Evolutionary conservation across 208 protist genomes (phyloP), one percentile per base, ranked within the genome.

Genomic region (Acanthamoeba culbertsoni): DNA sequence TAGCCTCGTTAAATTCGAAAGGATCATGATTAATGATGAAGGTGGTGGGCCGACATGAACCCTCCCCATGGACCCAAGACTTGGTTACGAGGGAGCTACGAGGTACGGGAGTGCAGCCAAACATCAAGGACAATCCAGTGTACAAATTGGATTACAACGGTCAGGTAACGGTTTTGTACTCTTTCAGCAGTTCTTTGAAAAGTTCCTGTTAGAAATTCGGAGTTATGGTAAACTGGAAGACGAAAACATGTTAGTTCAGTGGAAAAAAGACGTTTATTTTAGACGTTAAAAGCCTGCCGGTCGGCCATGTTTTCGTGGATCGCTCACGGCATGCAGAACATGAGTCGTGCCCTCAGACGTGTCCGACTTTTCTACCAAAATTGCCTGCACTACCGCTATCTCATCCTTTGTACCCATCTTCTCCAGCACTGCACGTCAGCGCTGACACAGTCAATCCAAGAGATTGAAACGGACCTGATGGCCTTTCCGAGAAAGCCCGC

Each of bases 261-360:
- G 23, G 23, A 59, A 59, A 23, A 23, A 59, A 59, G n/a, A n/a
- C n/a, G n/a, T n/a, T n/a, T n/a, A n/a, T n/a, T n/a, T n/a, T n/a
- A n/a, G n/a, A n/a, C n/a, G 3, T 5, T 4, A 88, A 88, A 40
- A 91, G 48, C 40, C 48, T 6, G 84, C 26, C 6, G 84, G 73
- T 2, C 73, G 73, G 28, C 73, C 73, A n/a, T 57, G 73, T 31
- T 84, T 84, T 26, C 73, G 73, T 18, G 73, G 73, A n/a, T 84
- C 73, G 46, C 43, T 55, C 37, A 84, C 73, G 40, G 73, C 73
- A 31, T 57, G 73, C n/a, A 84, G 73, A 20, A 46, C 73, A 31
- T 33, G 59, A 12, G 59, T 68, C 31, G 59, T 33, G 20, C 31
- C 59, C 20, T 68, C 59, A 12, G 4, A 12, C 26, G 59, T 33